Evolutionary conservation across 2,329 filamentous ascomycete genomes (phyloP), one percentile per base, ranked within the genome.

Genomic region (Juglanconis sp.): DNA sequence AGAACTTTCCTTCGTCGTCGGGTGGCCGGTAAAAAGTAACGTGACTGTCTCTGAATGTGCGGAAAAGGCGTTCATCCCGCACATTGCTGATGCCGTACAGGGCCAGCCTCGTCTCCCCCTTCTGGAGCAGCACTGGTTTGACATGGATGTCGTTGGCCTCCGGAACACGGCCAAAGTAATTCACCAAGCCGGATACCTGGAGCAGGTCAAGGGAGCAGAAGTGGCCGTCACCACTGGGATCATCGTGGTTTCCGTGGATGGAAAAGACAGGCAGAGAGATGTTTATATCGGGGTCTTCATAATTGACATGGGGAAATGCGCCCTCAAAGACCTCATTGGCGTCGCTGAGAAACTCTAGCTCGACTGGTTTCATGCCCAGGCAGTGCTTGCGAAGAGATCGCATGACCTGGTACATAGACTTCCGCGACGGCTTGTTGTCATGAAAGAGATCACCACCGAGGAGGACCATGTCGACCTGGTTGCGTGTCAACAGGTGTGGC

Each of bases 341-440:
- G 74, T 99, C 95, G 71, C 92, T 96, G 49, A 99, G 81, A 74
- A 98, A 92, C 74, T 99, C 91, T 62, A 99, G 81, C 73, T 96
- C 91, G 72, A 94, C 98, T 0, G 95, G 95, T 70, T 96, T 97
- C 77, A 96, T 91, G 40, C 96, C 95, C 5, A 96, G 85, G 70
- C 95, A 98, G 71, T 97, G 96, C 81, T 92, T 89, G 56, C 95
- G 88, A 35, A 99, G 81, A 2, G 91, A 95, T 36, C 92, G 88
- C 92, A 98, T 98, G 63, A 99, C 95, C 72, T 99, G 92, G 72
- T 95, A 98, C 84, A 99, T 91, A 34, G 93, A 88, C 71, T 97
- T 96, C 62, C 95, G 86, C 6, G 92, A 97, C 3, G 95, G 96
- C 69, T 96, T 96, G 74, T 99, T 99, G 68, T 99, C 94, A 72